Evolutionary conservation across 2,329 filamentous ascomycete genomes (phyloP).

Genomic region (Akanthomyces uredinophilus): DNA sequence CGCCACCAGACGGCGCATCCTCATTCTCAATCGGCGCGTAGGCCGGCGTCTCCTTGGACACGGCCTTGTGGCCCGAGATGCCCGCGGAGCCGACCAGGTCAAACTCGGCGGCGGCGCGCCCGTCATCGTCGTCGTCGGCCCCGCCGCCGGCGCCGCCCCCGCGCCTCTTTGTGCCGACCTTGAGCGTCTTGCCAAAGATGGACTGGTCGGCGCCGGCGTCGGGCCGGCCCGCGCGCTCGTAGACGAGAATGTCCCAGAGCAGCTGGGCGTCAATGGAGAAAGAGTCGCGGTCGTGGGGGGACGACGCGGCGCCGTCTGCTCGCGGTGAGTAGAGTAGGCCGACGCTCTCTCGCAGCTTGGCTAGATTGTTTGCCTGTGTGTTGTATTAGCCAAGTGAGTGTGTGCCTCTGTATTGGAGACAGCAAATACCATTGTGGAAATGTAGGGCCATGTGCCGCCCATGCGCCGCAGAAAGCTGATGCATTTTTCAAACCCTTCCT

Average conservation of each 20-base stretch:
- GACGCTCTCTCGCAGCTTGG: conserved; percentile 30
- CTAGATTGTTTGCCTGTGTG: conserved; percentile 23
- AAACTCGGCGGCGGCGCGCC: conserved; percentile 26
- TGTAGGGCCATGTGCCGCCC: conserved; percentile 23
- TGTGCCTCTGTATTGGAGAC: background rate
- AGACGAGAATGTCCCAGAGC: conserved; percentile 33
- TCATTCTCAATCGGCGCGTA: conserved; percentile 32
- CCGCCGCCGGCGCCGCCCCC: background rate
- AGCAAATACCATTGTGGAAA: conserved; percentile 22
- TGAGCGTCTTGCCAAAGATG: conserved; percentile 20
- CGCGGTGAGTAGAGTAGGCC: conserved; percentile 4
- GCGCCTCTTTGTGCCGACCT: background rate
- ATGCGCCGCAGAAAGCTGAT: conserved; percentile 22
- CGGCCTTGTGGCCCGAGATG: conserved; percentile 33
- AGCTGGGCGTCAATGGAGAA: conserved; percentile 31
- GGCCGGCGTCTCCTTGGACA: conserved; percentile 28
- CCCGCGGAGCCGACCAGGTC: conserved; percentile 33
- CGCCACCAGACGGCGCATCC: conserved; percentile 7
- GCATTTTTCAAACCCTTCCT: conserved; percentile 25
- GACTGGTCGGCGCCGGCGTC: conserved; percentile 21
- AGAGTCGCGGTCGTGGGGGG: conserved; percentile 7
- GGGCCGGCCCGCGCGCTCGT: conserved; percentile 27
- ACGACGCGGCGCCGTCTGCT: background rate
- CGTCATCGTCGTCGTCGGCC: background rate
- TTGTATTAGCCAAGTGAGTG: background rate